These are phyloP conservation scores for Dioszegia aurantiaca DNA, from an alignment of 768 basidiomycete species.

Conservation along the genomic window DNA sequence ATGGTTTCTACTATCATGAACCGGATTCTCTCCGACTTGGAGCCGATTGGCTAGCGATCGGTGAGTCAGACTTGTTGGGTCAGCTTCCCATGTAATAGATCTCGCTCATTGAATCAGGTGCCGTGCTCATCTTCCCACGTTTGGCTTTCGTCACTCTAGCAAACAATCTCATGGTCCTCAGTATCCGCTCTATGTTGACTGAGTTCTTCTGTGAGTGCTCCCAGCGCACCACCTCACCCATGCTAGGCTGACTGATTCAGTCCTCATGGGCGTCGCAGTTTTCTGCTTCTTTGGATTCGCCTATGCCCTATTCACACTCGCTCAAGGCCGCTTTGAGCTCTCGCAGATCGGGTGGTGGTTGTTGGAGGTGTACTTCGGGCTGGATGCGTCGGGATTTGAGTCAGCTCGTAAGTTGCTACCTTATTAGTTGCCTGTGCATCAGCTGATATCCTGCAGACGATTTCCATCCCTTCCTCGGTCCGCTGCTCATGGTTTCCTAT, in stretches of 20 bases:
- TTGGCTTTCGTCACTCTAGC: conserved; percentile 87
- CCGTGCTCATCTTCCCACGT: conserved; percentile 84
- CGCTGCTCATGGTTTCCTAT: conserved; percentile 70
- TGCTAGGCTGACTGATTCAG: conserved; percentile 21
- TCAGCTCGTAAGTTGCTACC: conserved; percentile 62
- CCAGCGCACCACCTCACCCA: background rate
- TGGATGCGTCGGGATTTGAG: conserved; percentile 87
- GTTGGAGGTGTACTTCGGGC: conserved; percentile 80
- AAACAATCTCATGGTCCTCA: conserved; percentile 57
- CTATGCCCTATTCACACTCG: conserved; percentile 90
- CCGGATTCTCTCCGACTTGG: conserved; percentile 68
- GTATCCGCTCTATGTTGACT: conserved; percentile 77
- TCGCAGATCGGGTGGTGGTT: conserved; percentile 89
- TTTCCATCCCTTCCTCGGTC: conserved; percentile 86
- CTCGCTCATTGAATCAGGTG: conserved; percentile 52
- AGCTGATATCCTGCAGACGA: conserved; percentile 57
- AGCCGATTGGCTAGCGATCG: conserved; percentile 78
- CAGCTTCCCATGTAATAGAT: no score
- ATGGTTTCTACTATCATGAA: conserved; percentile 68
- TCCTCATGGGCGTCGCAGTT: conserved; percentile 51
- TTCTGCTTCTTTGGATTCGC: conserved; percentile 73
- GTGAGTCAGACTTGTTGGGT: conserved; percentile 48
- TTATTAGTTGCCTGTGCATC: background rate
- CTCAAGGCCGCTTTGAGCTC: conserved; percentile 47
- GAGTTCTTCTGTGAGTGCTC: conserved; percentile 62